Evolutionary conservation across 495 filamentous ascomycete genomes (phyloP).

Genomic region (Staphylotrichum tortipilum): DNA sequence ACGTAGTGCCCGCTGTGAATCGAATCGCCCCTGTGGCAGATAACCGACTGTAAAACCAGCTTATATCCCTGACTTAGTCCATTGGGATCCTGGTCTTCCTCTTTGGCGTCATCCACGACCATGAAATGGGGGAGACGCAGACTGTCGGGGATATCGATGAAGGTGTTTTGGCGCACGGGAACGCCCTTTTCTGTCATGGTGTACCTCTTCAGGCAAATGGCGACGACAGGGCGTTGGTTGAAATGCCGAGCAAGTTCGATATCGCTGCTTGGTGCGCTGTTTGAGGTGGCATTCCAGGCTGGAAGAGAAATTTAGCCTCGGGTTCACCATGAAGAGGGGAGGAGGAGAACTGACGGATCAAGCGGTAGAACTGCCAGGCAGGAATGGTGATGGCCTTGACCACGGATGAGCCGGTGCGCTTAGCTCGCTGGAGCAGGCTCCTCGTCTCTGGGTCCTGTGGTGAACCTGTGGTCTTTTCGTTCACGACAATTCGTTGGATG

Average conservation of each 20-base stretch:
- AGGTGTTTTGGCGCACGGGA: slow-evolving; percentile 62
- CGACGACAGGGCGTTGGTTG: slow-evolving; percentile 65
- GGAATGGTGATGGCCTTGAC: slow-evolving; percentile 88
- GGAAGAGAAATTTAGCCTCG: slow-evolving; percentile 49
- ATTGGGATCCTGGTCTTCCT: slow-evolving; percentile 58
- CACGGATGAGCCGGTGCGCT: slow-evolving; percentile 40
- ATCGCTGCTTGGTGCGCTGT: slow-evolving; percentile 35
- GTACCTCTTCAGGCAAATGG: slow-evolving; percentile 88
- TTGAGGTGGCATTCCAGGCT: slow-evolving; percentile 56
- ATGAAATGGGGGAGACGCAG: slow-evolving; percentile 87
- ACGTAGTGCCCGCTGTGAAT: slow-evolving; percentile 92
- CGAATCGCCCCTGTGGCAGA: slow-evolving; percentile 84
- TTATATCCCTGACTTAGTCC: slow-evolving; percentile 57
- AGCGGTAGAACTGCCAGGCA: slow-evolving; percentile 93
- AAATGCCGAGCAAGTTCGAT: slow-evolving; percentile 42
- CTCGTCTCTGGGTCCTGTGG: slow-evolving; percentile 27
- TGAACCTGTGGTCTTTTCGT: slow-evolving; percentile 17
- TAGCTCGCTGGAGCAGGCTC: slow-evolving; percentile 30
- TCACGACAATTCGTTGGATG: slow-evolving; percentile 40
- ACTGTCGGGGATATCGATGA: slow-evolving; percentile 85
- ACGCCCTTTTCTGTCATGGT: slow-evolving; percentile 61
- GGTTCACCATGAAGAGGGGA: background rate
- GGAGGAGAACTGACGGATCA: slow-evolving; percentile 56
- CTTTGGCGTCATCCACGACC: slow-evolving; percentile 54
- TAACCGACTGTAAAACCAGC: slow-evolving; percentile 74